These are phyloP conservation scores for Pueraria montana DNA, from an alignment of 306 rosid species.

Conservation along the genomic window DNA sequence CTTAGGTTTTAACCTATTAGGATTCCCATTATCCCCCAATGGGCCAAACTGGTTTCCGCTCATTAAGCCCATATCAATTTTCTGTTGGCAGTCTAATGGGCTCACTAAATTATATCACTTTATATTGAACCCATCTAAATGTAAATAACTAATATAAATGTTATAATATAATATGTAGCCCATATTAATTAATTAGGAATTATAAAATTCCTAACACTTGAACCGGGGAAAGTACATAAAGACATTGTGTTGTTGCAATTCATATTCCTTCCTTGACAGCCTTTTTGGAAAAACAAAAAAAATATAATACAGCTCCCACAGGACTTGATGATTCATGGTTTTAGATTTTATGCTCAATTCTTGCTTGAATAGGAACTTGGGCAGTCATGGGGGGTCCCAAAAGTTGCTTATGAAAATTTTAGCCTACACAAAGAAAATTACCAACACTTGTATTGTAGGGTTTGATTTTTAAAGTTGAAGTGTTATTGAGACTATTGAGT, in stretches of 20 bases:
- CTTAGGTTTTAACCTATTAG: too few species aligned
- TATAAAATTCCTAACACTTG: conserved; percentile 22
- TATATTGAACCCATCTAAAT: too few species aligned
- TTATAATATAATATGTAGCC: too few species aligned
- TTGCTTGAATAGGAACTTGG: neutral
- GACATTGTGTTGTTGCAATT: conserved; percentile 27
- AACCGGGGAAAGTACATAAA: conserved; percentile 24
- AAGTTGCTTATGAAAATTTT: neutral
- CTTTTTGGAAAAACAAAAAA: neutral
- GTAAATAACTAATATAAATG: too few species aligned
- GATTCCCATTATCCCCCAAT: too few species aligned
- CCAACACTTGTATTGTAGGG: neutral
- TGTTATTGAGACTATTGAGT: neutral
- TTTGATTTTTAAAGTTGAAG: neutral
- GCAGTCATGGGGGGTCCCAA: neutral
- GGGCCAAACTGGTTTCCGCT: too few species aligned
- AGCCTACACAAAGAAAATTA: neutral
- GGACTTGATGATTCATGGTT: neutral
- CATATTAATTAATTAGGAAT: too few species aligned
- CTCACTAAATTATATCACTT: too few species aligned
- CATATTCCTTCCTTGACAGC: conserved; percentile 30
- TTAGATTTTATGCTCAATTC: conserved; percentile 10
- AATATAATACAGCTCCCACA: neutral
- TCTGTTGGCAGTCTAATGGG: too few species aligned
- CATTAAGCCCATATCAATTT: too few species aligned